phyloP scores from a whole-genome alignment of 495 filamentous ascomycete species.

The Penicillium turbatum region DNA sequence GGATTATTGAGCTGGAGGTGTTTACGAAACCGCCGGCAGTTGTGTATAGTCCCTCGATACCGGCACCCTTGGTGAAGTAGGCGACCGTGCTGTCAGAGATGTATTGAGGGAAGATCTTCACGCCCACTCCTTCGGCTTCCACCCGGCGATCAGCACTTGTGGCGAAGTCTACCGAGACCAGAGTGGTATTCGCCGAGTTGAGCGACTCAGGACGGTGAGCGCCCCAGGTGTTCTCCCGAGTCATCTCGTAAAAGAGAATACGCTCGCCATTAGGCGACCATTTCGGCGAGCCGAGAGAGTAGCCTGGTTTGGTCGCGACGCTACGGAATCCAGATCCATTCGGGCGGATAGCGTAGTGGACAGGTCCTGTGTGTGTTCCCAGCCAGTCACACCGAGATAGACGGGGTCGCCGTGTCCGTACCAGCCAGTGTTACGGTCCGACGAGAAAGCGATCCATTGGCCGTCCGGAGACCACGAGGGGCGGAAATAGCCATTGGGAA shows the following conservation, averaged over 20 bases:
- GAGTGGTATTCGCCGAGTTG: slow-evolving; percentile 11
- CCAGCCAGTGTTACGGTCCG: slow-evolving; percentile 25
- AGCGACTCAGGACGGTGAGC: slow-evolving; percentile 19
- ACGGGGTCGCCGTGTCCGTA: slow-evolving; percentile 25
- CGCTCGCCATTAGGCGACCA: slow-evolving; percentile 29
- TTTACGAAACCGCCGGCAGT: too few relatives aligned
- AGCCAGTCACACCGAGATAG: slow-evolving; percentile 20
- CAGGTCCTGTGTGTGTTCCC: slow-evolving; percentile 33
- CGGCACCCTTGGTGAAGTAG: slow-evolving; percentile 26
- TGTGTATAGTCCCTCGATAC: slow-evolving; percentile 17
- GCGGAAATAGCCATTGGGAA: too few relatives aligned
- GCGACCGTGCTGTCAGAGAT: slow-evolving; percentile 18
- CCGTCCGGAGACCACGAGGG: slow-evolving; percentile 30
- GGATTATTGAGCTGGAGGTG: slow-evolving; percentile 16
- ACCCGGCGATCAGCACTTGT: slow-evolving; percentile 19
- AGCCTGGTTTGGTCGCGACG: slow-evolving; percentile 14
- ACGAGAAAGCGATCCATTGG: slow-evolving; percentile 21
- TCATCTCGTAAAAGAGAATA: slow-evolving; percentile 30
- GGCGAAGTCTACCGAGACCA: slow-evolving; percentile 25
- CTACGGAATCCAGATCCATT: slow-evolving; percentile 27
- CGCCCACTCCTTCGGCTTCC: slow-evolving; percentile 15
- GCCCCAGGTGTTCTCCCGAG: slow-evolving; percentile 23
- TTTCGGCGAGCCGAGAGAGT: slow-evolving; percentile 23
- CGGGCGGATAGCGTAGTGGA: slow-evolving; percentile 26
- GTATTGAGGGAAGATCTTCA: slow-evolving; percentile 30